Evolutionary conservation across 164 flowering plant species (phyloP).

Genomic region (Kingdonia uniflora): DNA sequence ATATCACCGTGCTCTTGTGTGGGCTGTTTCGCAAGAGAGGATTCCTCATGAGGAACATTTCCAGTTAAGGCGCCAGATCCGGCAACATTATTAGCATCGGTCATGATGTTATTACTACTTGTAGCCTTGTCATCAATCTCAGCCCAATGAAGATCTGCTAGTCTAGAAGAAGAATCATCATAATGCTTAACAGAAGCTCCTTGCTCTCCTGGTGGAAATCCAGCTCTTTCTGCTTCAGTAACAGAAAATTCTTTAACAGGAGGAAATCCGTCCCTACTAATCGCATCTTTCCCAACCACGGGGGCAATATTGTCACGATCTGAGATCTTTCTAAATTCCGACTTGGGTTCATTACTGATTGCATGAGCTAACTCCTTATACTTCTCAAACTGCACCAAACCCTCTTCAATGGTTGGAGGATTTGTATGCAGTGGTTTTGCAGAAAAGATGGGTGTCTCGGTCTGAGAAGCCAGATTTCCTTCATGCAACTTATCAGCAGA

Average conservation of each 20-base stretch:
- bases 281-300: conserved; percentile 10
- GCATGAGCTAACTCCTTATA: conserved; percentile 25
- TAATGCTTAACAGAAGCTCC: conserved; percentile 17
- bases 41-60: conserved; percentile 22
- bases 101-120: conserved; percentile 10
- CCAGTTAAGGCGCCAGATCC: conserved; percentile 22
- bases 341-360: conserved; percentile 14
- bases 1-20: conserved; percentile 44
- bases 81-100: conserved; percentile 17
- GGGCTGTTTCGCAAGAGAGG: conserved; percentile 17
- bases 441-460: conserved; percentile 18
- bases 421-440: conserved; percentile 17
- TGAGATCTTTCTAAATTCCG: conserved; percentile 21
- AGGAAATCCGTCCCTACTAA: neutral
- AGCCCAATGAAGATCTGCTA: conserved; percentile 20
- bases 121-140: conserved; percentile 19
- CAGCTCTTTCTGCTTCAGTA: conserved; percentile 15
- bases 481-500: conserved; percentile 27
- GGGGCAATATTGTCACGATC: conserved; percentile 4
- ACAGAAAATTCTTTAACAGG: conserved; percentile 9
- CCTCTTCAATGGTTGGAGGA: conserved; percentile 29
- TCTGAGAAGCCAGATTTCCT: conserved; percentile 16
- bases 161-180: conserved; percentile 25
- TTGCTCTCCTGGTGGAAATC: conserved; percentile 12
- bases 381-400: conserved; percentile 24